Percentiles rank a stretch among this genome's conserved stretches.
Conservation (phyloP, 164 flowering plant species). For the Annona squamosa region DNA sequence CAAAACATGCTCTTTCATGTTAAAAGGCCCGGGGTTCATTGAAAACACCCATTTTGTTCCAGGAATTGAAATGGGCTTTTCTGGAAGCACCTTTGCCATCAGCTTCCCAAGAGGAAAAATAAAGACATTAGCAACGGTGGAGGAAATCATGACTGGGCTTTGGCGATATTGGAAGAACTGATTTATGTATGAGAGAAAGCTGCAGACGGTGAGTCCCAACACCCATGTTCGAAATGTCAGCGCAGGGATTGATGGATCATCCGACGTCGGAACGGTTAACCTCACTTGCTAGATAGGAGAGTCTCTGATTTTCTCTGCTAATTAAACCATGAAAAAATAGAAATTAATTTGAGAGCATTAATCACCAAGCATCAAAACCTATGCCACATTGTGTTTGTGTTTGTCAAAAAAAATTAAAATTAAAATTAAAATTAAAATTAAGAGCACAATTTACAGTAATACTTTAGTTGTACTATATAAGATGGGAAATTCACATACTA, state of each 20-base stretch:
- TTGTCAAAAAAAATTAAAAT: too few species aligned
- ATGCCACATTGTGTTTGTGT: too few species aligned
- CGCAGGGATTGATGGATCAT: conserved; percentile 10
- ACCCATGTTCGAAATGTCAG: conserved; percentile 14
- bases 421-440: too few species aligned
- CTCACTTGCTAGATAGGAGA: conserved; percentile 10
- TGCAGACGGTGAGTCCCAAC: conserved; percentile 6
- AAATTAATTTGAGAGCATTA: too few species aligned
- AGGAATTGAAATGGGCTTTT: conserved; percentile 1
- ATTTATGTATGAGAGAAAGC: conserved; percentile 3
- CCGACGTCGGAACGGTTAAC: conserved; percentile 9
- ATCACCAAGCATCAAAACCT: too few species aligned
- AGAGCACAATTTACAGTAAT: too few species aligned
- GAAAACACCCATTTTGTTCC: conserved; percentile 9
- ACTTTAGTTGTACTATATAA: too few species aligned
- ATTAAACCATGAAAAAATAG: too few species aligned
- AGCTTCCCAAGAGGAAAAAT: conserved; percentile 7
- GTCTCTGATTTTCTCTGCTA: neutral
- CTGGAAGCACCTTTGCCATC: conserved; percentile 7
- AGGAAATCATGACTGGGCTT: neutral
- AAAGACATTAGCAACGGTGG: conserved; percentile 2
- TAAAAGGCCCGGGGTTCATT: conserved; percentile 7
- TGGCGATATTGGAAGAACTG: conserved; percentile 10
- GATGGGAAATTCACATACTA: too few species aligned
- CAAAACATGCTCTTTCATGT: conserved; percentile 3